These are phyloP conservation scores for Lyophyllum decastes DNA, from an alignment of 768 basidiomycete species.

Conservation along the genomic window DNA sequence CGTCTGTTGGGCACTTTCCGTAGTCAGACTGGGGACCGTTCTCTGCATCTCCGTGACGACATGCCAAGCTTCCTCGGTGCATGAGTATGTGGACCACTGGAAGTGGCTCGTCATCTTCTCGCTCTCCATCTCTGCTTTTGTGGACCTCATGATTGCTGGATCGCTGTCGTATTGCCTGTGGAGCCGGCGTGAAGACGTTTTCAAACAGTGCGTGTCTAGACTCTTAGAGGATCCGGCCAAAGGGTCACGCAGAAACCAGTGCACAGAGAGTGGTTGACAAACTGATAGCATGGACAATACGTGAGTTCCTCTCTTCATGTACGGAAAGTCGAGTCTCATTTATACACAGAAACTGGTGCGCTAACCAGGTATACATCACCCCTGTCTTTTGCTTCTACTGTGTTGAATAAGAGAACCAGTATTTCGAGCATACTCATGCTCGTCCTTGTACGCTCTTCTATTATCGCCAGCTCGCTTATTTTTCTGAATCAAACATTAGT, in stretches of 20 bases:
- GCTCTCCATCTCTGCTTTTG: slow-evolving; percentile 5
- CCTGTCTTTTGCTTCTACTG: no score
- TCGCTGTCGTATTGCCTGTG: slow-evolving; percentile 10
- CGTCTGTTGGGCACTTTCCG: slow-evolving; percentile 14
- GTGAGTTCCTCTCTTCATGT: slow-evolving; percentile 1
- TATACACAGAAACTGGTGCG: slow-evolving; percentile 10
- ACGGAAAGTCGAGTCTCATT: not conserved
- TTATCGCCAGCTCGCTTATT: not conserved
- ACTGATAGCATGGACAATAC: slow-evolving; percentile 15
- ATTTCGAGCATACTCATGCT: slow-evolving; percentile 10
- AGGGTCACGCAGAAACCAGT: not conserved
- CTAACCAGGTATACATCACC: slow-evolving; percentile 10
- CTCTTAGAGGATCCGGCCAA: not conserved
- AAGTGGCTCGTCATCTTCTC: slow-evolving; percentile 11
- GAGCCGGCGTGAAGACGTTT: not conserved
- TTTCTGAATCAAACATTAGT: not conserved
- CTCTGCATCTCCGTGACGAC: slow-evolving; percentile 9
- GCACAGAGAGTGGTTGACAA: slow-evolving; percentile 10
- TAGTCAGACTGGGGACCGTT: slow-evolving; percentile 2
- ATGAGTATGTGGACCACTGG: slow-evolving; percentile 1
- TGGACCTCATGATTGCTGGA: slow-evolving; percentile 8
- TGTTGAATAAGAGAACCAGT: not conserved
- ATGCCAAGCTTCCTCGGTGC: slow-evolving; percentile 1
- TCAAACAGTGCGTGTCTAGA: slow-evolving; percentile 4
- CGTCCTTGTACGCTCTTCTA: slow-evolving; percentile 4